Conservation (phyloP, 2,329 filamentous ascomycete genomes). For the Neofusicoccum laricinum region DNA sequence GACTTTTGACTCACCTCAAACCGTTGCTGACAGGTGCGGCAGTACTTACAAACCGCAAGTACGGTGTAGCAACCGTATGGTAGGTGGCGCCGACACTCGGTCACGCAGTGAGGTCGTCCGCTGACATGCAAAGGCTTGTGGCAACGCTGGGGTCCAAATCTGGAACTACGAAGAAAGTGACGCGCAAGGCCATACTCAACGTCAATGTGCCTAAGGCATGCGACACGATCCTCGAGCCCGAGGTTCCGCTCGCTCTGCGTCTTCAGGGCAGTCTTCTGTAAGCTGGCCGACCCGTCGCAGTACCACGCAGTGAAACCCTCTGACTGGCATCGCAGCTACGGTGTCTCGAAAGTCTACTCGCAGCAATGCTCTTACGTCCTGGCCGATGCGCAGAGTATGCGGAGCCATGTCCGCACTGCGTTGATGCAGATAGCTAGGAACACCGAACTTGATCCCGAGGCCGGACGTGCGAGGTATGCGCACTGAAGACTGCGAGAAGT, state of each 20-base stretch:
- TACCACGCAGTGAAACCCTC: not conserved
- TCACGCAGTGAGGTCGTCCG: not conserved
- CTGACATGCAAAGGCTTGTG: constrained; percentile 66
- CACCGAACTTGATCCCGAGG: constrained; percentile 65
- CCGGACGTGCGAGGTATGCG: constrained; percentile 68
- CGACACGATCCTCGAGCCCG: constrained; percentile 79
- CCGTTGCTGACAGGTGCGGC: constrained; percentile 22
- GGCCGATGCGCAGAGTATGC: constrained; percentile 71
- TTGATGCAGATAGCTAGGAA: constrained; percentile 54
- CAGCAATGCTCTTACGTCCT: constrained; percentile 88
- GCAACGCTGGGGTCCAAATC: constrained; percentile 80
- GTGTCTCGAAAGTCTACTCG: constrained; percentile 78
- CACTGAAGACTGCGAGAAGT: not conserved
- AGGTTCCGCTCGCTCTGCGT: constrained; percentile 82
- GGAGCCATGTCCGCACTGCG: constrained; percentile 69
- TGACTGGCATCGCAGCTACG: constrained; percentile 39
- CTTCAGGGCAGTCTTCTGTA: constrained; percentile 85
- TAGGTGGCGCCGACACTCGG: constrained; percentile 42
- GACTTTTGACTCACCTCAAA: not conserved
- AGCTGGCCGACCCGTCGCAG: constrained; percentile 22
- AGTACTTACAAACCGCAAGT: constrained; percentile 80
- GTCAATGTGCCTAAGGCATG: constrained; percentile 87
- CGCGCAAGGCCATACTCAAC: constrained; percentile 79
- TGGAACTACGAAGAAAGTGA: constrained; percentile 67
- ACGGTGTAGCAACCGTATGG: constrained; percentile 96